A percentile compares a stretch with the other conserved stretches of the same genome.
These are phyloP conservation scores for Bimuria novae-zelandiae DNA, from an alignment of 2,329 filamentous ascomycete species.

Conservation along the genomic window DNA sequence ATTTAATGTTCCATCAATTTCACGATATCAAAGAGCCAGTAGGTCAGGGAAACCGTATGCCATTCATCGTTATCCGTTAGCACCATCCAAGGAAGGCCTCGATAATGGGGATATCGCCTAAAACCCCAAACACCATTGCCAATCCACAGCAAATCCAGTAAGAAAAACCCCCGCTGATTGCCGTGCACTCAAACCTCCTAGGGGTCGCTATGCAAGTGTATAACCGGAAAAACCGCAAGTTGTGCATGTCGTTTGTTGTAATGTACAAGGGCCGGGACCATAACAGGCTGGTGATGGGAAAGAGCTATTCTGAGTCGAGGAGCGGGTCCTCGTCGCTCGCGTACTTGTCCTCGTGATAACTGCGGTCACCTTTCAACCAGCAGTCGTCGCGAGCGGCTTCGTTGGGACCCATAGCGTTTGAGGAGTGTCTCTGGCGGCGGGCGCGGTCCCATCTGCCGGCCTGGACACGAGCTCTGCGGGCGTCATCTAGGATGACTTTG, in stretches of 20 bases:
- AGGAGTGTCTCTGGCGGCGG: too few species aligned
- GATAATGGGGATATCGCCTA: background rate
- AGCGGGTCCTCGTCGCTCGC: background rate
- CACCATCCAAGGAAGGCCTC: background rate
- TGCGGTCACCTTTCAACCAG: background rate
- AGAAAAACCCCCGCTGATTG: background rate
- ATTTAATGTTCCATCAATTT: too few species aligned
- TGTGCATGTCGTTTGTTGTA: background rate
- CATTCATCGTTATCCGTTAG: background rate
- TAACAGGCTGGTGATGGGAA: too few species aligned
- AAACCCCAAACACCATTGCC: background rate
- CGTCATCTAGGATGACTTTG: slow-evolving; percentile 52
- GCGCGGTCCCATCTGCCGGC: too few species aligned
- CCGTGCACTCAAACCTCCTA: background rate
- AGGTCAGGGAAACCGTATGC: background rate
- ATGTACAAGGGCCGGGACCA: background rate
- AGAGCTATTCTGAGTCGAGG: too few species aligned
- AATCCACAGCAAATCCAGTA: background rate
- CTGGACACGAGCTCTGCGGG: too few species aligned
- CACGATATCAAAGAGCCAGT: background rate
- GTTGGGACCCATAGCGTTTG: too few species aligned
- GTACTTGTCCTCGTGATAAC: background rate
- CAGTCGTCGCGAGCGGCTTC: background rate
- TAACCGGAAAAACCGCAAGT: background rate
- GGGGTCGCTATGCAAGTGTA: background rate